Conservation (phyloP, 2,329 filamentous ascomycete genomes). For the Samsoniella hepiali region DNA sequence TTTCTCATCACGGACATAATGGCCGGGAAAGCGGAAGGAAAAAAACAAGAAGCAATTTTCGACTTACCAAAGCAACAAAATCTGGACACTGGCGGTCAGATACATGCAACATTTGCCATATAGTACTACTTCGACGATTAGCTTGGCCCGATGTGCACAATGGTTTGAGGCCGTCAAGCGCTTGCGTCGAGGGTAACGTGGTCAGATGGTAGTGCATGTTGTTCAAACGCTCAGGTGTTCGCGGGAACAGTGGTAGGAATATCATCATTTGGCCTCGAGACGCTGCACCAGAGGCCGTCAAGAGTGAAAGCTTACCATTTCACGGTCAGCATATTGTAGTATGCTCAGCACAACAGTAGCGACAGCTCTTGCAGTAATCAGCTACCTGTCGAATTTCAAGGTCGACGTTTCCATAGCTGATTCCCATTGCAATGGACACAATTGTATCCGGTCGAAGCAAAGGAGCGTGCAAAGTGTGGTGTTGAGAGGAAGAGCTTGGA, state of each 20-base stretch:
- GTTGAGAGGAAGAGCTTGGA: neutral
- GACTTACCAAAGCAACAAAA: constrained; percentile 10
- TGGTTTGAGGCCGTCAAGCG: neutral
- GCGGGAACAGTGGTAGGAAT: constrained; percentile 57
- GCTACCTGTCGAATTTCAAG: neutral
- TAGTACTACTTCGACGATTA: constrained; percentile 4
- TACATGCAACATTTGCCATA: neutral
- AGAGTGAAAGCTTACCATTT: constrained; percentile 16
- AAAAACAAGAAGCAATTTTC: neutral
- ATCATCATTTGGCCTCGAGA: constrained; percentile 48
- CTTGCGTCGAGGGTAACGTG: constrained; percentile 8
- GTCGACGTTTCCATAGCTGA: neutral
- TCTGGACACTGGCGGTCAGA: neutral
- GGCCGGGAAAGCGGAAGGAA: neutral
- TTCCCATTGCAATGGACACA: too few relatives aligned
- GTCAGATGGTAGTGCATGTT: constrained; percentile 78
- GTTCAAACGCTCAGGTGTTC: constrained; percentile 60
- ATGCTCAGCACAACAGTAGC: neutral
- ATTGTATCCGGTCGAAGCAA: neutral
- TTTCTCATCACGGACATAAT: constrained; percentile 60
- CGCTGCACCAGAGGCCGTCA: constrained; percentile 12
- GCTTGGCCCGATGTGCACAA: neutral
- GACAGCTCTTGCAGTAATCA: neutral
- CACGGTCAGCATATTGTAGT: neutral
- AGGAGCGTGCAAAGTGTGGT: neutral